Conservation (phyloP, 148 eudicot species). For the Chenopodium suecicum region DNA sequence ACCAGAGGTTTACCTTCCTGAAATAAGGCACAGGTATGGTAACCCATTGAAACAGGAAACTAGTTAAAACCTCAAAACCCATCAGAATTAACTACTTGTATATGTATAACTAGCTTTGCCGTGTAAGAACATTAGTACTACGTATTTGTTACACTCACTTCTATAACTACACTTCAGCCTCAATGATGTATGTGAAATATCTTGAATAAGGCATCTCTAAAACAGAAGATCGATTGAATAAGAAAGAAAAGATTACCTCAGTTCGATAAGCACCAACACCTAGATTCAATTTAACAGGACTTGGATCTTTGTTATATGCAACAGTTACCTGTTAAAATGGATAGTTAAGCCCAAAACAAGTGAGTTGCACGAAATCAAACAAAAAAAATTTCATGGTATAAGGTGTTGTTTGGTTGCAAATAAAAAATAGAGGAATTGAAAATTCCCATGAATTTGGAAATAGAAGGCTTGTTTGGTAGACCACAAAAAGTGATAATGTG, state of each 20-base stretch:
- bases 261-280: slow-evolving; percentile 99
- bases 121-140: neutral
- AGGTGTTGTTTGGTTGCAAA: too few species aligned
- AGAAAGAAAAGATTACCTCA: slow-evolving; percentile 50
- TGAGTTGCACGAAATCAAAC: neutral
- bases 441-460: too few species aligned
- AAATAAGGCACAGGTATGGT: neutral
- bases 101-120: neutral
- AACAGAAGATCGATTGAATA: neutral
- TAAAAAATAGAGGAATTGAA: too few species aligned
- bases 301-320: slow-evolving; percentile 92
- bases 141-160: neutral
- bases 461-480: too few species aligned
- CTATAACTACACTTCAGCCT: neutral
- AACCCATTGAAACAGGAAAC: neutral
- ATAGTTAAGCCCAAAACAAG: slow-evolving; percentile 12
- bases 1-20: slow-evolving; percentile 99
- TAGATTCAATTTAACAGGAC: slow-evolving; percentile 85
- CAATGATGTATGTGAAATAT: neutral
- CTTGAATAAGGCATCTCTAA: neutral
- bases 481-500: too few species aligned
- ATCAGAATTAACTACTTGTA: neutral
- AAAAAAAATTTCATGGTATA: neutral
- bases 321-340: slow-evolving; percentile 70
- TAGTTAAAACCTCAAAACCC: neutral